Conservation (phyloP, 306 rosid species). For the Inga oerstediana region DNA sequence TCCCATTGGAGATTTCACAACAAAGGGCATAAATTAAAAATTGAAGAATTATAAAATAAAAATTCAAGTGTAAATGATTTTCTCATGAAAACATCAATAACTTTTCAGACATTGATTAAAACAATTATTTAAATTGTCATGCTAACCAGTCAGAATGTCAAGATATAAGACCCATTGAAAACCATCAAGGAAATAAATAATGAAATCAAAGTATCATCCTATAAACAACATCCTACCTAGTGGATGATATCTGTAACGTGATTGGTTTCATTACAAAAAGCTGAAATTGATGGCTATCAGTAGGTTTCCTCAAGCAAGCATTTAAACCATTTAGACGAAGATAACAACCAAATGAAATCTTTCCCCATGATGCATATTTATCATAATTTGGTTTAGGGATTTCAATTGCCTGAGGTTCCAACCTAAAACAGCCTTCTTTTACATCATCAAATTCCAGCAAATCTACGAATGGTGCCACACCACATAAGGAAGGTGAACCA, state of each 20-base stretch:
- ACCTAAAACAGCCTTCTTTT: constrained; percentile 49
- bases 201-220: constrained; percentile 23
- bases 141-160: background rate
- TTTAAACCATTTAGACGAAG: constrained; percentile 62
- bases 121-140: constrained; percentile 10
- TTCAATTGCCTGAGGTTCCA: constrained; percentile 59
- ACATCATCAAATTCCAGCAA: constrained; percentile 39
- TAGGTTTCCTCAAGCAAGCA: constrained; percentile 55
- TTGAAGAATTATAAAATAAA: background rate
- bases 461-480: constrained; percentile 42
- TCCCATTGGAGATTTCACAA: background rate
- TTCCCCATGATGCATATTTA: constrained; percentile 59
- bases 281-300: constrained; percentile 50
- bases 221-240: constrained; percentile 58
- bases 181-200: constrained; percentile 13
- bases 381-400: constrained; percentile 51
- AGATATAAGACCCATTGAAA: constrained; percentile 14
- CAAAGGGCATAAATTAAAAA: background rate
- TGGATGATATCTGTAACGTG: constrained; percentile 50
- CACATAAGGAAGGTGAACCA: constrained; percentile 64
- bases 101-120: constrained; percentile 18
- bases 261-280: constrained; percentile 66
- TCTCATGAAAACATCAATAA: background rate
- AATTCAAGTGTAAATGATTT: background rate
- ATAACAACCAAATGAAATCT: constrained; percentile 55